phyloP scores from a whole-genome alignment of 768 basidiomycete species.

The Tylopilus felleus region DNA sequence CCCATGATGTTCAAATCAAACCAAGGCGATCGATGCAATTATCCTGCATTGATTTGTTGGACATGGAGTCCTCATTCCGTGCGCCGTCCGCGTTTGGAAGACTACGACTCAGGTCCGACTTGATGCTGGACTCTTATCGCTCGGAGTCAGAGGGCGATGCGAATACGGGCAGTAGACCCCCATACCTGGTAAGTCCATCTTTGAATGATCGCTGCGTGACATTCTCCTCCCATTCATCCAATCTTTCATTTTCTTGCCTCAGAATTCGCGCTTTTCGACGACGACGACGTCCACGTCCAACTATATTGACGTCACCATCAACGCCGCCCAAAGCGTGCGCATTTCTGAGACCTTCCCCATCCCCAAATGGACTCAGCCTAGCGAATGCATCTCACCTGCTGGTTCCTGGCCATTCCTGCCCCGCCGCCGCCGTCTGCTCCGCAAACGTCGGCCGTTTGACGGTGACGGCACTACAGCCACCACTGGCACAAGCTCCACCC shows the following conservation, averaged over 20 bases:
- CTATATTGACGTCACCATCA: constrained; percentile 18
- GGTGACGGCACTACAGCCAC: neutral
- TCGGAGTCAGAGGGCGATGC: constrained; percentile 18
- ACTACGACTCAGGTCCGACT: constrained; percentile 19
- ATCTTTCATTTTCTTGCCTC: neutral
- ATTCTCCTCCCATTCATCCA: neutral
- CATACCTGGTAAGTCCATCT: constrained; percentile 16
- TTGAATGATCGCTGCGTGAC: neutral
- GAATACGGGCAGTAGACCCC: neutral
- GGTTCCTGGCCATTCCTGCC: constrained; percentile 25
- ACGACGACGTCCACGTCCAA: constrained; percentile 35
- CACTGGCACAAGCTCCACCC: constrained; percentile 1
- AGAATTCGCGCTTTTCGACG: constrained; percentile 36
- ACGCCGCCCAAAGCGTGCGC: neutral
- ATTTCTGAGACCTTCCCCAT: neutral
- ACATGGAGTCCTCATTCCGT: constrained; percentile 18
- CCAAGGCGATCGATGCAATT: constrained; percentile 18
- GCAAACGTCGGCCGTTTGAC: constrained; percentile 27
- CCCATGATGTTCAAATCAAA: constrained; percentile 22
- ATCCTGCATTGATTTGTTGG: constrained; percentile 21
- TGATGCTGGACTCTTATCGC: constrained; percentile 18
- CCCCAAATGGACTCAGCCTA: constrained; percentile 3
- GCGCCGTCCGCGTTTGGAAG: constrained; percentile 11
- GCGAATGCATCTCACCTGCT: constrained; percentile 8
- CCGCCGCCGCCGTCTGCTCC: constrained; percentile 25